Percentiles rank a stretch among this genome's conserved stretches.
Conservation (phyloP, 176 grass and related monocot species). For the Pontederia paniculata region DNA sequence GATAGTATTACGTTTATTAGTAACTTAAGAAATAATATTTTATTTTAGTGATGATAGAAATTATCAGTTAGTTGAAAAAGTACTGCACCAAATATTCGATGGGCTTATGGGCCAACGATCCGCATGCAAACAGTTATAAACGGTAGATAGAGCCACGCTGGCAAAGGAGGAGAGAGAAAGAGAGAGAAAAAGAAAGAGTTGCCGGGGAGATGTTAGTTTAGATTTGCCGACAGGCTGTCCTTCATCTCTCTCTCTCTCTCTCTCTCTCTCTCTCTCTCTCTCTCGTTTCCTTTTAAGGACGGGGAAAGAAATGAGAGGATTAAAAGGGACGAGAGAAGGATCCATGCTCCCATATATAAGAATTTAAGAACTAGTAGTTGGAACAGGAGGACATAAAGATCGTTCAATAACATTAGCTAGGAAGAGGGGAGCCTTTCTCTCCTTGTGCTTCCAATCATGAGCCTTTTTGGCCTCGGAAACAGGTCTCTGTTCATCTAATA, state of each 20-base stretch:
- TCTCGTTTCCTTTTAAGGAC: not conserved
- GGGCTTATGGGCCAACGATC: too few species aligned
- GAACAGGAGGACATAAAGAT: too few species aligned
- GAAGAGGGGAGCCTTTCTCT: too few species aligned
- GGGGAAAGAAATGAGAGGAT: not conserved
- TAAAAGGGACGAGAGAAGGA: not conserved
- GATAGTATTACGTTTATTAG: too few species aligned
- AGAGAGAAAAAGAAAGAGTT: not conserved
- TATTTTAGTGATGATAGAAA: too few species aligned
- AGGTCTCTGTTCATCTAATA: slow-evolving; percentile 23
- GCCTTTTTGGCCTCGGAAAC: slow-evolving; percentile 49
- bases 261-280: not conserved
- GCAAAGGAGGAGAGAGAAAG: too few species aligned
- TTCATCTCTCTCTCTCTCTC: not conserved
- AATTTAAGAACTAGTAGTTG: too few species aligned
- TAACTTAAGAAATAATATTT: too few species aligned
- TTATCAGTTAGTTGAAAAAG: too few species aligned
- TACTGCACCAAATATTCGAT: too few species aligned
- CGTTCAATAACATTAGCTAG: not conserved
- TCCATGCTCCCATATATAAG: not conserved
- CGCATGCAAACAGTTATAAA: too few species aligned
- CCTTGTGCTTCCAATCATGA: slow-evolving; percentile 27
- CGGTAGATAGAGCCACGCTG: too few species aligned
- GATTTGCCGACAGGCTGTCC: slow-evolving; percentile 3
- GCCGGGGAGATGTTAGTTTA: not conserved